phyloP scores from a whole-genome alignment of 352 stramenopile genomes.

The Hyaloperonospora arabidopsidis region DNA sequence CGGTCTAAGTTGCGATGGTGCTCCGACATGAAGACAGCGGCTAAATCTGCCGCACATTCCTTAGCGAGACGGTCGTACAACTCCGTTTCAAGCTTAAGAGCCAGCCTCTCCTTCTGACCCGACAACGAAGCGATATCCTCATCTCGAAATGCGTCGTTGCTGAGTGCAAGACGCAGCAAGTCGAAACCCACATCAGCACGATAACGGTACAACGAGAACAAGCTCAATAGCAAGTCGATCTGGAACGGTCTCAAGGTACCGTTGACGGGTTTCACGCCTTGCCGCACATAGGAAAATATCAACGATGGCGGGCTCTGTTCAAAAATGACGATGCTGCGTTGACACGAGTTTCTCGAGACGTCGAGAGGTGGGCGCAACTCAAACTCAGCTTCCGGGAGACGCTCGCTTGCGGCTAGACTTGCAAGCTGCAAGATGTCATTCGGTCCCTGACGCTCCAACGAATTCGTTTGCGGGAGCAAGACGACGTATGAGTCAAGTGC shows the following conservation, averaged over 20 bases:
- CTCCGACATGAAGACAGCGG: slow-evolving; percentile 46
- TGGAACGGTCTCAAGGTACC: slow-evolving; percentile 35
- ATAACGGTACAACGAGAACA: slow-evolving; percentile 82
- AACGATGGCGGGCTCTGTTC: slow-evolving; percentile 71
- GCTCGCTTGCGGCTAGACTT: slow-evolving; percentile 36
- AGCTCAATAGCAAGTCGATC: slow-evolving; percentile 68
- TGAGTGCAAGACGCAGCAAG: slow-evolving; percentile 28
- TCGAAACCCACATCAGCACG: slow-evolving; percentile 69
- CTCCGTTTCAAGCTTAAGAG: slow-evolving; percentile 62
- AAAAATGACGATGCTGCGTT: slow-evolving; percentile 48
- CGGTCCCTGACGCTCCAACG: slow-evolving; percentile 13
- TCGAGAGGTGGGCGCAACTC: slow-evolving; percentile 35
- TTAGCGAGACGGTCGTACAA: slow-evolving; percentile 68
- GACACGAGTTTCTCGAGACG: slow-evolving; percentile 4
- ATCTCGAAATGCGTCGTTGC: slow-evolving; percentile 16
- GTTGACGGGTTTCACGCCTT: slow-evolving; percentile 29
- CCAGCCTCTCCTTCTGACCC: slow-evolving; percentile 41
- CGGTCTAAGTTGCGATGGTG: slow-evolving; percentile 50
- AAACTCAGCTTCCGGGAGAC: slow-evolving; percentile 47
- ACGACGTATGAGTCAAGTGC: slow-evolving; percentile 74
- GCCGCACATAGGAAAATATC: slow-evolving; percentile 54
- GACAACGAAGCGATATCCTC: slow-evolving; percentile 13
- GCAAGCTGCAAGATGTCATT: slow-evolving; percentile 37
- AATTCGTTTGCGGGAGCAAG: slow-evolving; percentile 38
- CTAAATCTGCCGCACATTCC: slow-evolving; percentile 57